Evolutionary conservation across 371 early-diverging fungal genomes (phyloP).

Genomic region (Apophysomyces ossiformis): DNA sequence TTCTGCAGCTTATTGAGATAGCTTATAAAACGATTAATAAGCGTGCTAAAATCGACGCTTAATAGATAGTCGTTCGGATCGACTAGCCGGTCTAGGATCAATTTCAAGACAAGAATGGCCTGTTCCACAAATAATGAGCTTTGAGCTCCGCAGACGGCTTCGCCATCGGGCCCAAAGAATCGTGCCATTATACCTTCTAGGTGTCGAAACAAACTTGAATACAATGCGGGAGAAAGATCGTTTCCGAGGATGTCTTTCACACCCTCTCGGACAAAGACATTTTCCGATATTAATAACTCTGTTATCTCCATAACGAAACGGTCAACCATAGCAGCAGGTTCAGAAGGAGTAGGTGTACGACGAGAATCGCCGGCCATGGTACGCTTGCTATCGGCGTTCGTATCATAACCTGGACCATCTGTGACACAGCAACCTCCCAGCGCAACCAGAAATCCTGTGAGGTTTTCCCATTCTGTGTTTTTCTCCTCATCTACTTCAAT

Average conservation of each 20-base stretch:
- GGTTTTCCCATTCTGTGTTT: slow-evolving; percentile 75
- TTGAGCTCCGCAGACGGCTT: slow-evolving; percentile 68
- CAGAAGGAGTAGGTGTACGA: slow-evolving; percentile 32
- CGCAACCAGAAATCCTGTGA: slow-evolving; percentile 86
- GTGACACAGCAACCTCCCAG: slow-evolving; percentile 77
- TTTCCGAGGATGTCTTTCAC: slow-evolving; percentile 84
- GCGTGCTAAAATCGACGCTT: slow-evolving; percentile 77
- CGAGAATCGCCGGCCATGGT: neutral
- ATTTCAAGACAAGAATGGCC: slow-evolving; percentile 79
- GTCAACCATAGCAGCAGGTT: slow-evolving; percentile 58
- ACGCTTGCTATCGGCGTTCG: slow-evolving; percentile 22
- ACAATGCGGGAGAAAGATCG: slow-evolving; percentile 78
- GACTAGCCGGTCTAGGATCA: slow-evolving; percentile 77
- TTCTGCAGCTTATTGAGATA: slow-evolving; percentile 76
- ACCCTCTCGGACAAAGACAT: slow-evolving; percentile 84
- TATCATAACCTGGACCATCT: slow-evolving; percentile 22
- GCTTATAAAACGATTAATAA: slow-evolving; percentile 72
- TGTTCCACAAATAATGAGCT: slow-evolving; percentile 88
- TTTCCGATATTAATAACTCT: slow-evolving; percentile 80
- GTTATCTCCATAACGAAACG: slow-evolving; percentile 82
- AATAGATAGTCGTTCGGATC: slow-evolving; percentile 67
- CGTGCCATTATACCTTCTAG: slow-evolving; percentile 64
- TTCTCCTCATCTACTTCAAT: slow-evolving; percentile 45
- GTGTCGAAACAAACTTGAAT: slow-evolving; percentile 77
- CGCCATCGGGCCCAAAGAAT: slow-evolving; percentile 73